Base-by-base conservation (phyloP, 2,329 filamentous ascomycete species). In the Phyllosticta capitalensis region DNA sequence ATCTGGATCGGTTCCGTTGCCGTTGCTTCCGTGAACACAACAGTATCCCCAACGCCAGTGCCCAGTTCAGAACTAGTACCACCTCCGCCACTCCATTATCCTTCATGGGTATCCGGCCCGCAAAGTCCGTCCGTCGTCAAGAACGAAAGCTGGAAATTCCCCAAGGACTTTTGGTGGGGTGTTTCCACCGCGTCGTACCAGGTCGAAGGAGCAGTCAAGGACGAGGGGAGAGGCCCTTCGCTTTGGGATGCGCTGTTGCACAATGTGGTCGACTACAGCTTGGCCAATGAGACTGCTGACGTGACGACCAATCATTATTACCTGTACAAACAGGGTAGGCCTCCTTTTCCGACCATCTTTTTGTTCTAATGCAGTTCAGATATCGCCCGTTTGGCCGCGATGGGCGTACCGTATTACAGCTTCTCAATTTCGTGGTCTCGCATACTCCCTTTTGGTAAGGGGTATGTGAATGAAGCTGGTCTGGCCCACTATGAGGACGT, bases 261-360 rank as follows among this genome's bases (percentile, higher is more conserved):
- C 75, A 21, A 65, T 61, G 55, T 70, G 60, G 5, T 66, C 48
- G 54, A 63, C 62, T 58, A 72, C 63, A 60, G 66, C 9, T 63
- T 67, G 12, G 66, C 65, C 49, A 74, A 66, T 63, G 65, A 68
- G 0, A 74, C 65, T 6, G 79, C 78, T 2, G 80, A 83, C 63
- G 68, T 83, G 20, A 75, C 76, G 0, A 74, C 78, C 59, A 75
- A 79, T 57, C 75, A 79, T 56, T 81, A 81, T 61, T 79, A 76
- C 56, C 67, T 76, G 12, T 80, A 80, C 65, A 78, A 79, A 56
- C 74, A 79, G 65, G 65, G 64, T 65, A 55, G 21, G 9, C 17
- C 28, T 49, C 6, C 6, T n/a, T 17, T 50, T 1, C 19, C 14
- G 5, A 28, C 9, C 9, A 9, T 14, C 9, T 26, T 12, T 10